Conservation (phyloP, 306 rosid species). For the Cercis canadensis region DNA sequence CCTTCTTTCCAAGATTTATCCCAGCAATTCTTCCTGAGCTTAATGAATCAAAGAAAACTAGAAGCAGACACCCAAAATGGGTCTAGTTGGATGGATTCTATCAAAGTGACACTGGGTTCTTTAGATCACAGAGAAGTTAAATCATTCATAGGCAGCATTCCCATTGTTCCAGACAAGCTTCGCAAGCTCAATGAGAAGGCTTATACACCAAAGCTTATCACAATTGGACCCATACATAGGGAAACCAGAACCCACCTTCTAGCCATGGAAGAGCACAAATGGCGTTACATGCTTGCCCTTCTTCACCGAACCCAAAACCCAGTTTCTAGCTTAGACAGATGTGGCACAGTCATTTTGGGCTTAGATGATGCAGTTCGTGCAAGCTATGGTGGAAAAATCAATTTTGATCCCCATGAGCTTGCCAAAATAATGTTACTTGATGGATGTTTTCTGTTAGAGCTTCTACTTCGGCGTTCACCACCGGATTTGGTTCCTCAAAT, state of each 20-base stretch:
- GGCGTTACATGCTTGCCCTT: conserved; percentile 23
- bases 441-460: conserved; percentile 45
- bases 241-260: conserved; percentile 16
- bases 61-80: no score
- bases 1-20: no score
- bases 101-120: conserved; percentile 5
- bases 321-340: not conserved
- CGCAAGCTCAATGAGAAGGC: conserved; percentile 8
- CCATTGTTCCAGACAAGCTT: conserved; percentile 21
- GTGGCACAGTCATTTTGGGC: not conserved
- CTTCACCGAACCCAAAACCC: conserved; percentile 1
- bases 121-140: not conserved
- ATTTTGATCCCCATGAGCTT: not conserved
- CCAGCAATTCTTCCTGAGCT: no score
- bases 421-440: conserved; percentile 41
- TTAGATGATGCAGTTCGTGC: not conserved
- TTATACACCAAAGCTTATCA: conserved; percentile 25
- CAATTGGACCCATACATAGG: conserved; percentile 43
- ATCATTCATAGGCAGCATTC: conserved; percentile 32
- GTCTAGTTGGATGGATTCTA: conserved; percentile 20
- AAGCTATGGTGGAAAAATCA: conserved; percentile 33
- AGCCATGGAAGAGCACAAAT: conserved; percentile 43
- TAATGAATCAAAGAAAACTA: no score
- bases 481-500: no score
- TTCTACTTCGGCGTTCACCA: conserved; percentile 26